Evolutionary conservation across 306 rosid species (phyloP), one percentile per base, ranked within the genome.

Genomic region (Rosa persica): DNA sequence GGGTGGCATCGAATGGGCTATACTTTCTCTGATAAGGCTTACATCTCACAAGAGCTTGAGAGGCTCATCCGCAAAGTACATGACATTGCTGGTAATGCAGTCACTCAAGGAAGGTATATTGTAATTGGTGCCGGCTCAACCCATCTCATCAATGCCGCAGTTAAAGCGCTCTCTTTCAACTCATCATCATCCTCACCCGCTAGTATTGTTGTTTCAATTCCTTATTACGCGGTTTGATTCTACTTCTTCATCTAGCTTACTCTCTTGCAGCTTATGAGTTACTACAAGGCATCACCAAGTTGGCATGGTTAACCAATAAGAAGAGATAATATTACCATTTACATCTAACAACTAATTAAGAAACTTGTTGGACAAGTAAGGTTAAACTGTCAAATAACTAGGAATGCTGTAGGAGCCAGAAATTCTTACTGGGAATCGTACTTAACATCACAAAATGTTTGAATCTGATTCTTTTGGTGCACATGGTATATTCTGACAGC

Each of bases 1-100:
- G 91, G 91, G 17, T 88, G 89, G 91, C 89, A 88, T 52, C 76
- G 91, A 73, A 85, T 88, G 91, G 72, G 87, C 2, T 88, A 88
- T 36, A 0, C 6, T 3, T 83, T 68, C 27, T 22, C 74, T 38
- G 81, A 83, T 74, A 19, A 43, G 0, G 34, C 89, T 27, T 65
- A 0, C 69, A 83, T 88, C 44, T 85, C 87, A 48, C 6, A 81
- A 44, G 70, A 73, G 70, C 66, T 88, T 1, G 81, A 83, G 70
- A n/a, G 15, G 6, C 80, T 74, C 75, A 76, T 85, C 0, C 57
- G 49, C n/a, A 19, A 70, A 70, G 0, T 83, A 20, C 91, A 88
- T 23, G 48, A 23, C 23, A 12, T 30, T 13, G 84, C 79, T 66
- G 89, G 89, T 15, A 88, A 88, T 58, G 89, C 91, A 58, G 64